Evolutionary conservation across 106 monocot species (phyloP), one percentile per base, ranked within the genome.

Genomic region (Platanthera guangdongensis): DNA sequence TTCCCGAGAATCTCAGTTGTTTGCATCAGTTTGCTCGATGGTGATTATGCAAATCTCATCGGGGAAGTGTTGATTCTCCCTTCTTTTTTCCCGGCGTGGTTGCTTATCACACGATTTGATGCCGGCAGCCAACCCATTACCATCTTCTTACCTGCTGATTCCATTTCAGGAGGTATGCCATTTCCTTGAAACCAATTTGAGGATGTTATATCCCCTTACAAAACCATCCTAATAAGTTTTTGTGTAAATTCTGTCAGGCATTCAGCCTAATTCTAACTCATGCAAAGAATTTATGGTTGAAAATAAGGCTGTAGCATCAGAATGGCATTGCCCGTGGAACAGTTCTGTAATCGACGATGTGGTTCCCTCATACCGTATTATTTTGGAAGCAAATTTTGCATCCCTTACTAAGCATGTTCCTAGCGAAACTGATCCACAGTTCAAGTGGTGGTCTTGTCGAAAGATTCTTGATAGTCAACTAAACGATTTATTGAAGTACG

Each of bases 311-410:
- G 51, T 57, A 7, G 7, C 71, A 9, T 81, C 75, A 49, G 67
- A 70, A 8, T 97, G 96, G 96, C 71, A 81, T 69, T 93, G 96
- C 50, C 96, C 93, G 22, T 97, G 96, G 96, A 78, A 75, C 14
- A 52, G 82, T 68, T 80, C 81, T 76, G 65, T 91, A 21, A 63
- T 97, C 39, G 93, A 97, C 73, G 25, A 75, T 78, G 87, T 97
- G 16, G 89, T 79, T 68, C 91, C 96, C 78, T 84, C 80, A 10
- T 97, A 86, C 76, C 91, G 77, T 73, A 72, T 59, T n/a, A 80
- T 91, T 63, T 59, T 97, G 75, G 81, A 91, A 82, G 87, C 89
- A 57, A 91, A 97, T 75, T 89, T 81, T 71, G 51, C 82, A 16
- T 89, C 90, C 49, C 73, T 91, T 25, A 76, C 83, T 8, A 85